Percentiles rank a stretch among this genome's conserved stretches.
Evolutionary conservation across 176 grass and related monocot genomes (phyloP).

Genomic region (Stipa capillata): DNA sequence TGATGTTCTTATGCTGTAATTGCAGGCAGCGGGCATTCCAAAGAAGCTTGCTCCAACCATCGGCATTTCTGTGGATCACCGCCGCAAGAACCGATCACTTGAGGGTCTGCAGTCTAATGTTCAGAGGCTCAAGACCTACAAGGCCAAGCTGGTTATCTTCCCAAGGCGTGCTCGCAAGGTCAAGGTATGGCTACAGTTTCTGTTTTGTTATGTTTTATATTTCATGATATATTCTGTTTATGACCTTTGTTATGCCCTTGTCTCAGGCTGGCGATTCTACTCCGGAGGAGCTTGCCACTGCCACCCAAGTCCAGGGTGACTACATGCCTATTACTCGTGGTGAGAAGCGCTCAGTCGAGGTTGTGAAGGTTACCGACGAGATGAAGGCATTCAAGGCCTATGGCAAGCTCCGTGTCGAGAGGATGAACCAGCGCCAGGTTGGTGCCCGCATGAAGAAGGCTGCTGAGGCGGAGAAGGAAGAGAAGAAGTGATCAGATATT

Average conservation of each 20-base stretch:
- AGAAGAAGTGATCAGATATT: constrained; percentile 53
- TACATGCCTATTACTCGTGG: constrained; percentile 74
- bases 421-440: constrained; percentile 76
- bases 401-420: constrained; percentile 71
- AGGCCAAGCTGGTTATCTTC: constrained; percentile 95
- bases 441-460: constrained; percentile 82
- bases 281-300: constrained; percentile 70
- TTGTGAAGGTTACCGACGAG: constrained; percentile 71
- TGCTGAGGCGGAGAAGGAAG: constrained; percentile 80
- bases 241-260: not conserved
- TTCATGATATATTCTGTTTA: not conserved
- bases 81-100: constrained; percentile 72
- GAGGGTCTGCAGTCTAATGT: constrained; percentile 81
- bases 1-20: not conserved
- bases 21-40: constrained; percentile 62
- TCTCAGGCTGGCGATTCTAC: constrained; percentile 86
- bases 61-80: constrained; percentile 78
- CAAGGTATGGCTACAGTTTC: constrained; percentile 32
- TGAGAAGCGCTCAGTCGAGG: constrained; percentile 67
- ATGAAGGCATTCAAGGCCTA: constrained; percentile 81
- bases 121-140: constrained; percentile 85
- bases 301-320: constrained; percentile 75
- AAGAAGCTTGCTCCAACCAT: constrained; percentile 86
- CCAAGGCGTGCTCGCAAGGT: constrained; percentile 73
- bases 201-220: not conserved